Conservation (phyloP, 2,329 filamentous ascomycete genomes). For the Dothideomycetes sp. region DNA sequence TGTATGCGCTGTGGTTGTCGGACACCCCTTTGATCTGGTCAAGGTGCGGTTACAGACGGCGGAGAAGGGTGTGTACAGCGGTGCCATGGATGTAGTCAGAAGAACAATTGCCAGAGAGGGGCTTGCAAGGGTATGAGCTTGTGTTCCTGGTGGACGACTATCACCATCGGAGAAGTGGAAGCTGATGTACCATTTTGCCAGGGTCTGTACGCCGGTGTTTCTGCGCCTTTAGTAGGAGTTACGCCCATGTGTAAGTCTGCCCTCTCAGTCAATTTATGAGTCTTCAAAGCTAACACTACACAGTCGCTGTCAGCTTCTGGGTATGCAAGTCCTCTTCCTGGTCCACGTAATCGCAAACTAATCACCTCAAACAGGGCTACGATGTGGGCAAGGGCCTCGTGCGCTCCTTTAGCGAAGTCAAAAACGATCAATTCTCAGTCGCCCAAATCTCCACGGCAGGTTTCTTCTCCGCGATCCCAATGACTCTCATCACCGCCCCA, state of each 20-base stretch:
- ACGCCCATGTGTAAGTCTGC: constrained; percentile 92
- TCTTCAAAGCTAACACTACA: constrained; percentile 10
- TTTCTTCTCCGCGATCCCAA: constrained; percentile 95
- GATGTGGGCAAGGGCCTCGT: constrained; percentile 91
- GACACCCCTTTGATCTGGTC: constrained; percentile 94
- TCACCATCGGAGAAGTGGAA: too few species aligned
- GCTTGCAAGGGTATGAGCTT: constrained; percentile 43
- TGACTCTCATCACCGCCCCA: constrained; percentile 96
- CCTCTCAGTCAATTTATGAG: neutral
- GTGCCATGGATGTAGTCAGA: constrained; percentile 81
- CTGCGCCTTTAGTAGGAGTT: constrained; percentile 85
- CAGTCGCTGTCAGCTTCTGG: constrained; percentile 59
- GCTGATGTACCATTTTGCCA: constrained; percentile 25
- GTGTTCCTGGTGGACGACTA: too few species aligned
- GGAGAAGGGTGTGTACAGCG: constrained; percentile 81
- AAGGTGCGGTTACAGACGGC: constrained; percentile 96
- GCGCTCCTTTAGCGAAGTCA: constrained; percentile 50
- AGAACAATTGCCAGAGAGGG: constrained; percentile 85
- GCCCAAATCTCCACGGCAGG: constrained; percentile 83
- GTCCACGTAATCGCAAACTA: constrained; percentile 1
- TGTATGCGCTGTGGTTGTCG: constrained; percentile 81
- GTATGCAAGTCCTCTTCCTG: constrained; percentile 22
- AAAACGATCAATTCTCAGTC: constrained; percentile 65
- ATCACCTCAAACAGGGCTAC: constrained; percentile 59
- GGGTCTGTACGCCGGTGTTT: constrained; percentile 94